Conservation (phyloP, 1,284 basidiomycete genomes). For the Apiotrichum veenhuisii region DNA sequence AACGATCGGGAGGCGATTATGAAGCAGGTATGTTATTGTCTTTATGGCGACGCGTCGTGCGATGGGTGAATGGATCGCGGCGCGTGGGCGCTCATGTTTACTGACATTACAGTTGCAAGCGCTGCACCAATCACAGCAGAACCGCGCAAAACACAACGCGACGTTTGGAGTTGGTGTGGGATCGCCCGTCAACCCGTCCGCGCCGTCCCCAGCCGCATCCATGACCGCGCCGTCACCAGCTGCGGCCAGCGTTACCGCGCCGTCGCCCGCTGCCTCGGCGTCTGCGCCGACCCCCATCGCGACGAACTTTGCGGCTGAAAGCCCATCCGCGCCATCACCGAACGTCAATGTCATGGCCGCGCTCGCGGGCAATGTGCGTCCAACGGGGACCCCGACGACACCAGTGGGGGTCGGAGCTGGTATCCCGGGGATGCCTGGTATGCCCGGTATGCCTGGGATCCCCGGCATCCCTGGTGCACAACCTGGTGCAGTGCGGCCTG, state of each 20-base stretch:
- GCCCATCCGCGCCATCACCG: constrained; percentile 4
- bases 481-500: not conserved
- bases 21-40: constrained; percentile 30
- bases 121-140: constrained; percentile 29
- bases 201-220: constrained; percentile 2
- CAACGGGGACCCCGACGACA: constrained; percentile 2
- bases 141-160: constrained; percentile 17
- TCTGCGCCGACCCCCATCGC: not conserved
- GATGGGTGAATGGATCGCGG: too few relatives aligned
- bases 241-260: constrained; percentile 10
- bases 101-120: constrained; percentile 29
- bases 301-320: constrained; percentile 1
- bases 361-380: not conserved
- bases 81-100: too few relatives aligned
- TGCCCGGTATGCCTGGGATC: not conserved
- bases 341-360: constrained; percentile 1
- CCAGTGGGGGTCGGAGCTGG: not conserved
- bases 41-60: not conserved
- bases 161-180: not conserved
- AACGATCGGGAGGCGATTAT: constrained; percentile 40
- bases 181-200: constrained; percentile 4
- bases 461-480: constrained; percentile 2
- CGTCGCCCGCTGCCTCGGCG: constrained; percentile 3
- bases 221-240: constrained; percentile 14
- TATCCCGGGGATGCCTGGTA: not conserved